Conservation (phyloP, 1,139 yeast species). For the Yamadazyma jaroonii region DNA sequence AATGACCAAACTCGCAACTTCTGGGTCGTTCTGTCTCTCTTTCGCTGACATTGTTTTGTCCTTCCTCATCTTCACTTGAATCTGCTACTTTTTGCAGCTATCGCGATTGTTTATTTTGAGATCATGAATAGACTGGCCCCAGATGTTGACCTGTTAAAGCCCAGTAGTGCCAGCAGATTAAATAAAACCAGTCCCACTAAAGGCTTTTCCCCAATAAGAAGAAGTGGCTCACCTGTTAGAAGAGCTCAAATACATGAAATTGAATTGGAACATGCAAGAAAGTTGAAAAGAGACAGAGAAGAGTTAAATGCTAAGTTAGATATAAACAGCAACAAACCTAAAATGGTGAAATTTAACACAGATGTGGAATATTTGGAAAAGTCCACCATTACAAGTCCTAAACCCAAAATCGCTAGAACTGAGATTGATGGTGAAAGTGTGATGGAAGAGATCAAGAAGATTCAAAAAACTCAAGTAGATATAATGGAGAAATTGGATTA, state of each 20-base stretch:
- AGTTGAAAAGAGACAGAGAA: constrained; percentile 3
- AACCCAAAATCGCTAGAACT: constrained; percentile 3
- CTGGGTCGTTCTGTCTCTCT: no score
- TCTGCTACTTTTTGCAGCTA: no score
- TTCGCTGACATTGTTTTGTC: no score
- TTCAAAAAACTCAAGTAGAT: constrained; percentile 14
- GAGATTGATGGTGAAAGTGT: no score
- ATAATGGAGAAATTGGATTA: constrained; percentile 15
- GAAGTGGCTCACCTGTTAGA: constrained; percentile 38
- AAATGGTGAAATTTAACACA: constrained; percentile 16
- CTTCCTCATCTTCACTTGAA: no score
- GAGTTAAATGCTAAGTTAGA: constrained; percentile 1
- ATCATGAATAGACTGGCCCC: no score
- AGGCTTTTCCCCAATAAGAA: constrained; percentile 25
- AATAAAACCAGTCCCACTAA: constrained; percentile 1
- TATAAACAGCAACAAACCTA: constrained; percentile 6
- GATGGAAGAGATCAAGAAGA: constrained; percentile 6
- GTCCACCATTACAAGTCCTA: constrained; percentile 5
- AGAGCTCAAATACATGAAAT: constrained; percentile 29
- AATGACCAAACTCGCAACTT: background rate
- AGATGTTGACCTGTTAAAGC: background rate
- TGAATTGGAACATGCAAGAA: constrained; percentile 18
- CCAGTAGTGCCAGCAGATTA: constrained; percentile 2
- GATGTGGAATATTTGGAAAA: constrained; percentile 13
- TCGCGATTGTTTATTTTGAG: no score